Evolutionary conservation across 2,329 filamentous ascomycete species (phyloP).

Genomic region (Pyrenophora seminiperda): DNA sequence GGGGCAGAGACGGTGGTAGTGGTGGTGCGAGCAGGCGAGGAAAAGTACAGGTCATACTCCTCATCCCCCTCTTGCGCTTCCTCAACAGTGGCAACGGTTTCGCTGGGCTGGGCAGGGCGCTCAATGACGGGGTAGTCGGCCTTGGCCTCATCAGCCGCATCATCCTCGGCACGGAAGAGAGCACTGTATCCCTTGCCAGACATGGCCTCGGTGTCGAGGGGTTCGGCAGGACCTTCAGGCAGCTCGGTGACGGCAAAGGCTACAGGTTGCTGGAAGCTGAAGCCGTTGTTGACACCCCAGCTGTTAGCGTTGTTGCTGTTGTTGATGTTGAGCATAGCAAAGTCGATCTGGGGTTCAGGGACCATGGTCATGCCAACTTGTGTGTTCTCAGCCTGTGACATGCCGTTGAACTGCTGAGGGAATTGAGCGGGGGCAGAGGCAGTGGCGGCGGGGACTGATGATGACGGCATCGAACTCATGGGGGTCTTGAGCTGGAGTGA

Average conservation of each 20-base stretch:
- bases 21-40: constrained; percentile 45
- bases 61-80: constrained; percentile 61
- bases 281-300: constrained; percentile 59
- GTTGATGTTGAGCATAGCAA: constrained; percentile 69
- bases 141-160: constrained; percentile 55
- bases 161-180: constrained; percentile 41
- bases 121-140: constrained; percentile 57
- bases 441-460: constrained; percentile 37
- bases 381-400: constrained; percentile 59
- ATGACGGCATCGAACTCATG: constrained; percentile 35
- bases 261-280: constrained; percentile 62
- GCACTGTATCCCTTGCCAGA: constrained; percentile 67
- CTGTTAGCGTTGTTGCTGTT: constrained; percentile 47
- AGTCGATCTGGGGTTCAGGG: constrained; percentile 77
- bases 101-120: constrained; percentile 38
- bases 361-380: constrained; percentile 80
- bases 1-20: constrained; percentile 46
- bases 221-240: constrained; percentile 66
- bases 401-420: constrained; percentile 55
- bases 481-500: constrained; percentile 39
- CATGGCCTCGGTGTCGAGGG: constrained; percentile 64
- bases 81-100: constrained; percentile 22
- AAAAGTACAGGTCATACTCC: constrained; percentile 65
- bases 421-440: constrained; percentile 57
- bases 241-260: constrained; percentile 76